Percentiles rank a stretch among this genome's conserved stretches.
Evolutionary conservation across 1,284 basidiomycete species (phyloP).

Genomic region (Tetrapyrgos nigripes): DNA sequence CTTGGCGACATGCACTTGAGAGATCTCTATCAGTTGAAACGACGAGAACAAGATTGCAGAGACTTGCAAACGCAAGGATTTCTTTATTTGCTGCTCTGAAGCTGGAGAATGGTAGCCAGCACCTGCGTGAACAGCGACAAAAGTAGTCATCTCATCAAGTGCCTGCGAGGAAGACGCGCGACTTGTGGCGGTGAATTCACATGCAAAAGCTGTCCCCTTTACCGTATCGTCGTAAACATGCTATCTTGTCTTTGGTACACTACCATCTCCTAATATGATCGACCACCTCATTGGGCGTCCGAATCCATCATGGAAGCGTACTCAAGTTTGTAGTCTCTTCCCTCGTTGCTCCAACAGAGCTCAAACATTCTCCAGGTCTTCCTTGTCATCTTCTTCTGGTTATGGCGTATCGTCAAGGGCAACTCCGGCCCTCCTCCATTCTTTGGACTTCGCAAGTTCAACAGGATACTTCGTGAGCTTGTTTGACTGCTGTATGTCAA

Average conservation of each 20-base stretch:
- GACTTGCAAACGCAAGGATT: conserved; percentile 57
- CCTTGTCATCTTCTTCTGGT: conserved; percentile 90
- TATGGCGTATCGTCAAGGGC: conserved; percentile 79
- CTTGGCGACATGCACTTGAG: conserved; percentile 54
- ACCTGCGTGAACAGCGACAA: conserved; percentile 70
- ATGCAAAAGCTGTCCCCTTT: conserved; percentile 30
- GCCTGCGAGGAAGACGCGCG: neutral
- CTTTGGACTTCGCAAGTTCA: conserved; percentile 65
- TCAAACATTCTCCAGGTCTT: conserved; percentile 61
- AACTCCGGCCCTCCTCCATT: conserved; percentile 72
- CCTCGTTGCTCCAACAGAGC: neutral
- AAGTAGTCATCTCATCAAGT: conserved; percentile 15
- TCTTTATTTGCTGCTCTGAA: conserved; percentile 56
- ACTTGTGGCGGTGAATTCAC: conserved; percentile 34
- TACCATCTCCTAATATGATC: conserved; percentile 61
- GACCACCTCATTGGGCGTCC: conserved; percentile 85
- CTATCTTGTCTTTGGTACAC: neutral
- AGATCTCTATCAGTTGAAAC: conserved; percentile 1
- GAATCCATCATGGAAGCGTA: conserved; percentile 76
- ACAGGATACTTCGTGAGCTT: conserved; percentile 64
- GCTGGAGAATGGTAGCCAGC: conserved; percentile 61
- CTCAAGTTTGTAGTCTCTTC: conserved; percentile 55
- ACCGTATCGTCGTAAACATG: conserved; percentile 6
- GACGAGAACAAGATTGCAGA: neutral
- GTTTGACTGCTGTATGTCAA: conserved; percentile 3